Base-by-base conservation (phyloP, 108 stramenopile genomes). In the Seminavis robusta region DNA sequence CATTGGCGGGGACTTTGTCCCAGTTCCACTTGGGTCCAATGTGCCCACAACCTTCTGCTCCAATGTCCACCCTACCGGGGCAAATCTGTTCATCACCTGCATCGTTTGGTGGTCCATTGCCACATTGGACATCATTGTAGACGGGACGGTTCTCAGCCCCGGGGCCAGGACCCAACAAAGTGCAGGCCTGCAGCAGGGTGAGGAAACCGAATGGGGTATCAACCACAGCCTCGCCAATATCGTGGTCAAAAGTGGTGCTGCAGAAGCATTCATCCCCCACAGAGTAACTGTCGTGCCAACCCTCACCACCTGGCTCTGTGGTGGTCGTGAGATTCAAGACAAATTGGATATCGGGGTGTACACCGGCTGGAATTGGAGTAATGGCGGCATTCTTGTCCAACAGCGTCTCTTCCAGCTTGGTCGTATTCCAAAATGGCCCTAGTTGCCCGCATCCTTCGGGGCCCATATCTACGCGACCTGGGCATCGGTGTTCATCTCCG, bases 21-120 rank as follows among this genome's bases (percentile, higher is more conserved):
- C 34, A 54, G 52, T 54, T 54, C 52, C 52, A 54, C 17, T 40
- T 34, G 7, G 52, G 52, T 19, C 52, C 52, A 38, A 54, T 54
- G 36, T 54, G 52, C 6, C 52, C 52, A 40, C 52, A 54, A 20
- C 52, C 52, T 17, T 40, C 9, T 42, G 8, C 5, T 54, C 52
- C 52, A 34, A 54, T 8, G 16, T 54, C 52, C 34, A 38, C 36
- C 7, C 52, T 20, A 8, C 52, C 52, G 24, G 52, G 52, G 24
- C 36, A 54, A 5, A 16, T 9, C 7, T 54, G 52, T 38, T 54
- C 52, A 38, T 54, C 52, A 13, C 52, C 52, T 30, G 52, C 48
- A 49, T 49, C 28, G 15, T 49, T 49, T 15, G 48, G 48, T 26
- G 48, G 48, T 49, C 48, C 48, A 21, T 49, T 49, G 26, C 48